Evolutionary conservation across 805 yeast genomes (phyloP).

Genomic region (Metschnikowia corniflorae): DNA sequence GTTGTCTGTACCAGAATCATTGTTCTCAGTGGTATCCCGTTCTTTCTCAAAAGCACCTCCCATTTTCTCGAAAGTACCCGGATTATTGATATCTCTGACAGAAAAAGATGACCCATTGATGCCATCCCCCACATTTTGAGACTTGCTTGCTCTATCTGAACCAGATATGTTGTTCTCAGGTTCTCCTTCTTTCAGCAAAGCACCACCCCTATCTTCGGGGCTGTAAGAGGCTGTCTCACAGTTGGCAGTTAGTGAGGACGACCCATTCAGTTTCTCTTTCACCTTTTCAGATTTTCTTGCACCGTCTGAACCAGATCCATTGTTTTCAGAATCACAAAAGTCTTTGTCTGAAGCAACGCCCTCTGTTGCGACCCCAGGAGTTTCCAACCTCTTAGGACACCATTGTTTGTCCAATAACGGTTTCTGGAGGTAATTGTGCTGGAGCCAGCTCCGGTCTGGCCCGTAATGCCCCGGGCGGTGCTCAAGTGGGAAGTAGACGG

Average conservation of each 20-base stretch:
- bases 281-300: background rate
- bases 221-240: too few species aligned
- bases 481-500: constrained; percentile 36
- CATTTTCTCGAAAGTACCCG: too few species aligned
- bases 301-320: background rate
- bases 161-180: background rate
- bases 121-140: background rate
- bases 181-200: background rate
- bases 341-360: background rate
- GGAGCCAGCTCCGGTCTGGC: constrained; percentile 26
- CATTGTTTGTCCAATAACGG: constrained; percentile 28
- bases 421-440: constrained; percentile 25
- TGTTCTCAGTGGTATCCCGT: background rate
- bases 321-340: background rate
- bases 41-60: too few species aligned
- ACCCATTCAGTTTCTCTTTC: too few species aligned
- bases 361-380: background rate
- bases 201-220: background rate
- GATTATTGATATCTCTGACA: background rate
- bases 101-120: background rate
- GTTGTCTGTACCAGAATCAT: background rate
- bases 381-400: constrained; percentile 16
- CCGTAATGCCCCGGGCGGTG: constrained; percentile 26
- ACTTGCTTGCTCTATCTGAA: background rate
- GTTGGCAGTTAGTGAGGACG: too few species aligned